These are phyloP conservation scores for Aspergillus clavatus DNA, from an alignment of 2,329 filamentous ascomycete genomes.

Conservation along the genomic window DNA sequence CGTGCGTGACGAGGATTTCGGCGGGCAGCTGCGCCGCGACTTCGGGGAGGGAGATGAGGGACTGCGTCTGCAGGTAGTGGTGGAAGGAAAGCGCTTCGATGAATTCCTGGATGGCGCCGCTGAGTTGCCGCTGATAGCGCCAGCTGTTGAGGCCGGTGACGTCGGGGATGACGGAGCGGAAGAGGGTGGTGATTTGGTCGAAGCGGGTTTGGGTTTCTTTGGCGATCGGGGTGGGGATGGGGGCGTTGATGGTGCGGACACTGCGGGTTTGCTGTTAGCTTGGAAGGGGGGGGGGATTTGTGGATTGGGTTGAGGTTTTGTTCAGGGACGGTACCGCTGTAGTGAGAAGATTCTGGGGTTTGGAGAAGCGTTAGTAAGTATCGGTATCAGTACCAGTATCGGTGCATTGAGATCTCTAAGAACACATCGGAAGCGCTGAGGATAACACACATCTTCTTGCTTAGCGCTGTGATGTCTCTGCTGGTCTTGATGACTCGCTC, in stretches of 20 bases:
- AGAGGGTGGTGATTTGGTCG: constrained; percentile 64
- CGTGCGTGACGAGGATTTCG: constrained; percentile 62
- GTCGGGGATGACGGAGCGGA: constrained; percentile 65
- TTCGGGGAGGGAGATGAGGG: constrained; percentile 64
- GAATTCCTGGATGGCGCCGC: constrained; percentile 81
- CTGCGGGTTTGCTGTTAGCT: constrained; percentile 21
- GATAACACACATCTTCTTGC: constrained; percentile 82
- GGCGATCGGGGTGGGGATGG: constrained; percentile 62
- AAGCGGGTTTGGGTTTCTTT: constrained; percentile 67
- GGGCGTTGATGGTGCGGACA: constrained; percentile 37
- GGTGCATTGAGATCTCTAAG: too few relatives aligned
- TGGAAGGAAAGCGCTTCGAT: constrained; percentile 87
- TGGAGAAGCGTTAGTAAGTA: constrained; percentile 2
- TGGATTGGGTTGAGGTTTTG: constrained; percentile 1
- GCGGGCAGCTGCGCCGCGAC: constrained; percentile 44
- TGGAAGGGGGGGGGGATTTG: background rate
- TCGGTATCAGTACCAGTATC: background rate
- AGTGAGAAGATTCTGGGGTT: constrained; percentile 71
- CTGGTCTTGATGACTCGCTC: constrained; percentile 88
- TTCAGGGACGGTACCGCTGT: too few relatives aligned
- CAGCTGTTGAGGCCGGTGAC: constrained; percentile 73
- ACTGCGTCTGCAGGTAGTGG: constrained; percentile 77
- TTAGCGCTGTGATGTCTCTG: constrained; percentile 84
- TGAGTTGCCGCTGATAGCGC: constrained; percentile 75
- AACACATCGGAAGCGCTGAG: background rate